These are phyloP conservation scores for Arachnomyces sp. DNA, from an alignment of 2,329 filamentous ascomycete species.

Conservation along the genomic window DNA sequence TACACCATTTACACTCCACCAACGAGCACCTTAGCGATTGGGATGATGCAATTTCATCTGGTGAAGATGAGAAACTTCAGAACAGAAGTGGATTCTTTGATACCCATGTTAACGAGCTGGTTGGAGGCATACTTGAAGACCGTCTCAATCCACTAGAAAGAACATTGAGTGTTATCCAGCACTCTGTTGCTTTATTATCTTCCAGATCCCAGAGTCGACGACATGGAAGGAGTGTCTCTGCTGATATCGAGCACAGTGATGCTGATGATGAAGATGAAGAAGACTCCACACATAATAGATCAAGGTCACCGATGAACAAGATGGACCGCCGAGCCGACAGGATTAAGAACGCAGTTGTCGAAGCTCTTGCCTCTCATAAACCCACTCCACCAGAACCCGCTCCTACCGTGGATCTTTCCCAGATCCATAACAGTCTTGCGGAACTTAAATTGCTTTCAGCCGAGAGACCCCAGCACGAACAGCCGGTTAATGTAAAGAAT, in stretches of 20 bases:
- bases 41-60: constrained; percentile 77
- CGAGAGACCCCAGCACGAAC: constrained; percentile 27
- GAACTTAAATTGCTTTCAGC: constrained; percentile 22
- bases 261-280: constrained; percentile 79
- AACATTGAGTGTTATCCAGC: constrained; percentile 67
- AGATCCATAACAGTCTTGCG: constrained; percentile 32
- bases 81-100: constrained; percentile 84
- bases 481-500: constrained; percentile 49
- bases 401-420: constrained; percentile 27
- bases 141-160: constrained; percentile 75
- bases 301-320: constrained; percentile 60
- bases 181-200: constrained; percentile 55
- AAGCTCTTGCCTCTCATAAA: constrained; percentile 52
- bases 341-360: constrained; percentile 60
- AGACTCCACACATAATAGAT: constrained; percentile 51
- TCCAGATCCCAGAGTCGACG: constrained; percentile 36
- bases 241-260: constrained; percentile 70
- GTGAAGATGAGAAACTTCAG: constrained; percentile 75
- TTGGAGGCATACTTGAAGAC: constrained; percentile 67
- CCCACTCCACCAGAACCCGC: constrained; percentile 12
- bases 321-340: constrained; percentile 76
- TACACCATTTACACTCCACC: constrained; percentile 57
- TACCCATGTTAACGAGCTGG: constrained; percentile 76
- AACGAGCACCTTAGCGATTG: constrained; percentile 73
- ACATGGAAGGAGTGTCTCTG: constrained; percentile 58